Evolutionary conservation across 164 flowering plant species (phyloP).

Genomic region (Vitis riparia): DNA sequence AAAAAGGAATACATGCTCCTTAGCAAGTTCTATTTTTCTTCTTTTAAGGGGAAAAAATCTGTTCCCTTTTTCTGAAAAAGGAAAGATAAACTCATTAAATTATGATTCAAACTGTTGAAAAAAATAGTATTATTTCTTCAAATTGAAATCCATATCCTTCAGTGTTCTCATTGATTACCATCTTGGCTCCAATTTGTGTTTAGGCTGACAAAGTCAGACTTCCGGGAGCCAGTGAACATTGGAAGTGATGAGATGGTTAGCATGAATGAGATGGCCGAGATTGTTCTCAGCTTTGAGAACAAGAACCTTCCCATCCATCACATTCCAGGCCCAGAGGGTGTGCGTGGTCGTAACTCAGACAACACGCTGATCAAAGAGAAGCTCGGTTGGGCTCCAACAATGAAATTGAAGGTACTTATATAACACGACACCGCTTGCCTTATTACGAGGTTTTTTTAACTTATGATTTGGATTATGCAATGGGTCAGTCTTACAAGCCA

Average conservation of each 20-base stretch:
- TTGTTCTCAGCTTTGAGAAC: slow-evolving; percentile 84
- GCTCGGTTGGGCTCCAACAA: slow-evolving; percentile 96
- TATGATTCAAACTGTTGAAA: no score
- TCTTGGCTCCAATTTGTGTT: slow-evolving; percentile 11
- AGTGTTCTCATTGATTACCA: neutral
- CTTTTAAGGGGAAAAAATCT: no score
- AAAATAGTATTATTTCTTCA: neutral
- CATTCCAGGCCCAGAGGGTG: slow-evolving; percentile 97
- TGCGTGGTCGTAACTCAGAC: slow-evolving; percentile 95
- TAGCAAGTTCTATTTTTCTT: no score
- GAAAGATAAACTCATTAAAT: no score
- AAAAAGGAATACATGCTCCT: no score
- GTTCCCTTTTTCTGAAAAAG: no score
- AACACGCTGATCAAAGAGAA: slow-evolving; percentile 91
- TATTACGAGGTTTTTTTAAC: no score
- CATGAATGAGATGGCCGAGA: slow-evolving; percentile 99
- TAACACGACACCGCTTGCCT: neutral
- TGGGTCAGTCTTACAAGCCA: no score
- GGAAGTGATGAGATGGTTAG: slow-evolving; percentile 99
- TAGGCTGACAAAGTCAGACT: slow-evolving; percentile 93
- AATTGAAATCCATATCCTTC: neutral
- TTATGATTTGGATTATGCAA: no score
- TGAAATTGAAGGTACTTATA: slow-evolving; percentile 76
- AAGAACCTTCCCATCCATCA: slow-evolving; percentile 88
- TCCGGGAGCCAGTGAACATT: slow-evolving; percentile 91